phyloP scores from a whole-genome alignment of 805 yeast species.

The Pichia manshurica region DNA sequence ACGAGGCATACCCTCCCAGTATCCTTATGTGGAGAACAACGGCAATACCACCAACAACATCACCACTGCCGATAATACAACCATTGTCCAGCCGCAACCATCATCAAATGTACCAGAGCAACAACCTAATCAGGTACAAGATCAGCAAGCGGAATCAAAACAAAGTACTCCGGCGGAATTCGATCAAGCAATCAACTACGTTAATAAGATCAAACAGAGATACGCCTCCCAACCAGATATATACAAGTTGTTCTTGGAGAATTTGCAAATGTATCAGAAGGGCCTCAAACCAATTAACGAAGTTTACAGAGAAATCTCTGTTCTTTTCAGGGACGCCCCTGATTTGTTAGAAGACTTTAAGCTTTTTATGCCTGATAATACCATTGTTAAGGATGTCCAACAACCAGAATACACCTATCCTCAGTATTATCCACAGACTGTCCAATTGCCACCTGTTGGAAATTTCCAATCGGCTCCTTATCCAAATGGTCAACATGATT shows the following conservation, averaged over 20 bases:
- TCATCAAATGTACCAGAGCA: neutral
- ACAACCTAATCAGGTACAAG: conserved; percentile 15
- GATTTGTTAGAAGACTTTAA: conserved; percentile 92
- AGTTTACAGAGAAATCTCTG: conserved; percentile 89
- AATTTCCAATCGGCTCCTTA: conserved; percentile 60
- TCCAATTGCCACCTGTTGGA: conserved; percentile 83
- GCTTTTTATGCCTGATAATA: conserved; percentile 85
- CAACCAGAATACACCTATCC: conserved; percentile 18
- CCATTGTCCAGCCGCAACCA: neutral
- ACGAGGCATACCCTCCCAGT: neutral
- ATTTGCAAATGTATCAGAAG: conserved; percentile 91
- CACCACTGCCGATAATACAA: neutral
- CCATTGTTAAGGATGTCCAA: conserved; percentile 28
- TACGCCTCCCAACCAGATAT: conserved; percentile 93
- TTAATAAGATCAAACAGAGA: conserved; percentile 90
- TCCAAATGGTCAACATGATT: conserved; percentile 12
- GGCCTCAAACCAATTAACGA: conserved; percentile 94
- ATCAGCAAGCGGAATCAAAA: conserved; percentile 21
- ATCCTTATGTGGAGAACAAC: neutral
- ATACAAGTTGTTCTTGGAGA: conserved; percentile 90
- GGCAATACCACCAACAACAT: neutral
- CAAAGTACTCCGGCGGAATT: conserved; percentile 78
- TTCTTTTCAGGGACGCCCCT: conserved; percentile 86
- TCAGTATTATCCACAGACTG: conserved; percentile 16
- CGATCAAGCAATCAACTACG: conserved; percentile 94